A percentile compares a stretch with the other conserved stretches of the same genome.
These are phyloP conservation scores for Spencermartinsiella ligniputridi DNA, from an alignment of 1,139 yeast species.

Conservation along the genomic window DNA sequence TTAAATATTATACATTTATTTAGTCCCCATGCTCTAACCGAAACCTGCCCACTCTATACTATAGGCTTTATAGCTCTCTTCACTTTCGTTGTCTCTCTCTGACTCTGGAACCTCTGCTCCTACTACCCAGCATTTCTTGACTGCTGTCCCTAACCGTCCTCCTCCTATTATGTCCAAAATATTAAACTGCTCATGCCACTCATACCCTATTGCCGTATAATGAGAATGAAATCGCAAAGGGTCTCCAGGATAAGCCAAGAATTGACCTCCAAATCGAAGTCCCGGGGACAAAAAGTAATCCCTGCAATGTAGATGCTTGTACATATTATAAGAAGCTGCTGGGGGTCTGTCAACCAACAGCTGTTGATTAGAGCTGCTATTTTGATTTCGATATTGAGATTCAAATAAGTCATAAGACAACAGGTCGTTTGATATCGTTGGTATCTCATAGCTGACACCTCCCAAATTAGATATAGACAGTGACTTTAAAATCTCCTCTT, in stretches of 20 bases:
- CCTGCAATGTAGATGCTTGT: slow-evolving; percentile 41
- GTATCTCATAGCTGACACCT: slow-evolving; percentile 17
- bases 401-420: slow-evolving; percentile 14
- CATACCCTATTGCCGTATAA: slow-evolving; percentile 58
- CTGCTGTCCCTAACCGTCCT: slow-evolving; percentile 89
- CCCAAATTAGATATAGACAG: slow-evolving; percentile 13
- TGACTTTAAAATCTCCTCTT: slow-evolving; percentile 9
- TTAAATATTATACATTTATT: background rate
- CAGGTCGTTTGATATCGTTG: slow-evolving; percentile 12
- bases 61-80: slow-evolving; percentile 24
- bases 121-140: slow-evolving; percentile 78
- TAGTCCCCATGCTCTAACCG: slow-evolving; percentile 26
- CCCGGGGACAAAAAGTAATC: slow-evolving; percentile 75
- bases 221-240: slow-evolving; percentile 89
- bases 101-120: slow-evolving; percentile 39
- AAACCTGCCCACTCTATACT: slow-evolving; percentile 42
- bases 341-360: slow-evolving; percentile 1
- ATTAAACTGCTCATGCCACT: slow-evolving; percentile 48
- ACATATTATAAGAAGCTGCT: slow-evolving; percentile 30
- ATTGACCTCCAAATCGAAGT: slow-evolving; percentile 83
- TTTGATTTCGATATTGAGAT: slow-evolving; percentile 4
- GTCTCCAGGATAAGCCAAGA: slow-evolving; percentile 91
- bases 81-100: slow-evolving; percentile 19
- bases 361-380: background rate
- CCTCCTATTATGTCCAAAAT: slow-evolving; percentile 59